Evolutionary conservation across 2,329 filamentous ascomycete species (phyloP).

Genomic region (Colletotrichum sojae): DNA sequence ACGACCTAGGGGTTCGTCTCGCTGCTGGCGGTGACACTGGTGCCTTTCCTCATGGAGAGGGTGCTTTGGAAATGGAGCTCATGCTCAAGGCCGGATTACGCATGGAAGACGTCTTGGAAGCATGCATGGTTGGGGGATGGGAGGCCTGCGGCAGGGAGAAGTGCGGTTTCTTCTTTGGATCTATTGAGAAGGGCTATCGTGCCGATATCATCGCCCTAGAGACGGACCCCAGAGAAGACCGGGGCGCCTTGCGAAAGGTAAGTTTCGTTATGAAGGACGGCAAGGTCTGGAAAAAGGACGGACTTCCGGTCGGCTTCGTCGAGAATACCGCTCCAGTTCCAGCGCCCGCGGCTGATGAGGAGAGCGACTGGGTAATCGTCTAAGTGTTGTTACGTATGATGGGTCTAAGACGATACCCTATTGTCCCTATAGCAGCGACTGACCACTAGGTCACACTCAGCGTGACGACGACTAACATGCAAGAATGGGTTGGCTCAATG

Average conservation of each 20-base stretch:
- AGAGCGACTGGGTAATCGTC: conserved; percentile 39
- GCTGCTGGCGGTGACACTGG: conserved; percentile 69
- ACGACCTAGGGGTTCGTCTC: conserved; percentile 62
- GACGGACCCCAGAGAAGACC: conserved; percentile 58
- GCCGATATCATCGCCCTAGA: conserved; percentile 67
- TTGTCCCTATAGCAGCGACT: not conserved
- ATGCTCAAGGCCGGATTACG: conserved; percentile 66
- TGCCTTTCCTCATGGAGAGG: conserved; percentile 66
- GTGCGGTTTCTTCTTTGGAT: conserved; percentile 67
- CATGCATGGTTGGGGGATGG: conserved; percentile 67
- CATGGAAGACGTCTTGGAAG: conserved; percentile 63
- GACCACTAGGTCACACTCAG: not conserved
- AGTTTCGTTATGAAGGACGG: conserved; percentile 72
- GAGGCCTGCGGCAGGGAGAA: conserved; percentile 67
- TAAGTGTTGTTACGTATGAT: conserved; percentile 13
- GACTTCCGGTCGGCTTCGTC: conserved; percentile 38
- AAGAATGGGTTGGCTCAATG: not conserved
- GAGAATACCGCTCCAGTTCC: conserved; percentile 4
- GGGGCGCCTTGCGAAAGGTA: conserved; percentile 60
- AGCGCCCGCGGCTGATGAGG: conserved; percentile 15
- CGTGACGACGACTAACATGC: not conserved
- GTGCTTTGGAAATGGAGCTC: conserved; percentile 67
- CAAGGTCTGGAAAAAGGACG: conserved; percentile 60
- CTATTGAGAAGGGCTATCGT: conserved; percentile 61
- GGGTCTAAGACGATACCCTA: not conserved